Percentiles rank a stretch among this genome's conserved stretches.
phyloP scores from a whole-genome alignment of 306 rosid genomes.

The cucumber (Cucumis sativus) region Cucumber_9930_V3 NC_026660.2:29134501-29135000 shows the following conservation, averaged over 20 bases:
- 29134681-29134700: background rate
- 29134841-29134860: background rate
- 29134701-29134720: background rate
- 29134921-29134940: constrained; percentile 41
- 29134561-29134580: too few species aligned
- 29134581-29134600: too few species aligned
- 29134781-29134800: background rate
- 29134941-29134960: constrained; percentile 57
- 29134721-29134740: background rate
- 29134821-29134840: background rate
- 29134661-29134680: too few species aligned
- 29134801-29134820: background rate
- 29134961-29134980: constrained; percentile 3
- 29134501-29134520: too few species aligned
- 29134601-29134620: too few species aligned
- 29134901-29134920: constrained; percentile 38
- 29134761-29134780: background rate
- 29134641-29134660: too few species aligned
- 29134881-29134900: constrained; percentile 37
- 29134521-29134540: too few species aligned
- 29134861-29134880: background rate
- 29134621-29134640: too few species aligned
- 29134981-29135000: background rate
- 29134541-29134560: too few species aligned
- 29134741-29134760: background rate